Evolutionary conservation across 1,139 yeast species (phyloP), one percentile per base, ranked within the genome.

Genomic region (Citeromyces hawaiiensis): DNA sequence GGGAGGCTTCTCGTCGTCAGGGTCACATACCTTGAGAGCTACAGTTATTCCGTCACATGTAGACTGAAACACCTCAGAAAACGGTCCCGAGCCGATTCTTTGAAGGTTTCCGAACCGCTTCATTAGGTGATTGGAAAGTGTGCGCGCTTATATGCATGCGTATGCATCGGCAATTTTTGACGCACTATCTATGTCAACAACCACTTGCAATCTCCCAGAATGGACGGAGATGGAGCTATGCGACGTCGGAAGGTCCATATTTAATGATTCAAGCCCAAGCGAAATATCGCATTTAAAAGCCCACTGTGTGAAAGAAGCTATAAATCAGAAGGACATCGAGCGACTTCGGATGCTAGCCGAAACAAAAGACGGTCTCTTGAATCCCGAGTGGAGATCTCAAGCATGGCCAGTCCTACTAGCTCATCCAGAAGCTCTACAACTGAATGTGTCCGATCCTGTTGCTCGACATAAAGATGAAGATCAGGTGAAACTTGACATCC

Each of bases 401-500:
- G 55, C 66, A 6, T 75, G 82, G 82, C 76, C 77, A 0, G 36
- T 60, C 4, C 51, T 72, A 19, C 46, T 70, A 37, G 61, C 59
- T n/a, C 29, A 46, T 23, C 33, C 49, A 59, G 37, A 48, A 53
- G 29, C 43, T 49, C 9, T 29, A 47, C 55, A 34, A 69, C 64
- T 44, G 13, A 15, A 13, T 35, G 13, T n/a, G 27, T 3, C 27
- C 27, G 13, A 2, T 16, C 14, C 36, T 5, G 45, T 62, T 34
- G 63, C 65, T 1, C 61, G 61, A 1, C 91, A 83, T 52, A 63
- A 59, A 36, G 96, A 87, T 51, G 91, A 83, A 53, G 72, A 70
- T 14, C 98, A 91, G 57, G 87, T 87, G 1, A 57, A 61, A 39
- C 66, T 86, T 41, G 98, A 88, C 57, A 79, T 85, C 5, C 72